Evolutionary conservation across 1,139 yeast species (phyloP).

Genomic region (Yamadazyma epiphylla): DNA sequence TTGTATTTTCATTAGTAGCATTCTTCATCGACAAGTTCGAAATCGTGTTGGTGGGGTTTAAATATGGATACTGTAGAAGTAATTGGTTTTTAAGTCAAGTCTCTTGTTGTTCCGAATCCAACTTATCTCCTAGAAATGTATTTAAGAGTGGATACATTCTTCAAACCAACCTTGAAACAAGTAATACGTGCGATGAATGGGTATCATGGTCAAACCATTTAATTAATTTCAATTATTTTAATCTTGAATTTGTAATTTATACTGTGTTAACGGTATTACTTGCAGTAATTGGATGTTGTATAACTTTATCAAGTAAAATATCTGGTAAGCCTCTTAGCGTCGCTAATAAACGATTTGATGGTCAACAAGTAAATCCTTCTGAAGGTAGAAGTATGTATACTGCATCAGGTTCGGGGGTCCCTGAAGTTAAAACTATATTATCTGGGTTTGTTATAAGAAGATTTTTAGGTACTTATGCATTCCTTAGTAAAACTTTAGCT

Average conservation of each 20-base stretch:
- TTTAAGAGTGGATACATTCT: conserved; percentile 21
- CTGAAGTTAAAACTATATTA: conserved; percentile 56
- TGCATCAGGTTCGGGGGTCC: conserved; percentile 64
- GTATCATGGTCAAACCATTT: conserved; percentile 41
- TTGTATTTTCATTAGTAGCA: conserved; percentile 49
- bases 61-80: conserved; percentile 50
- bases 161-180: conserved; percentile 6
- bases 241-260: conserved; percentile 37
- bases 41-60: conserved; percentile 48
- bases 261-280: conserved; percentile 36
- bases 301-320: conserved; percentile 49
- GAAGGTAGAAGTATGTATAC: conserved; percentile 41
- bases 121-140: conserved; percentile 11
- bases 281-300: conserved; percentile 44
- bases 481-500: conserved; percentile 48
- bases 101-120: conserved; percentile 31
- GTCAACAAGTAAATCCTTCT: conserved; percentile 1
- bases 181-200: conserved; percentile 37
- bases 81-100: conserved; percentile 46
- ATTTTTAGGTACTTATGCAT: conserved; percentile 53
- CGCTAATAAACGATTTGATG: neutral
- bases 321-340: conserved; percentile 13
- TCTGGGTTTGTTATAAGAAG: conserved; percentile 55
- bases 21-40: conserved; percentile 51
- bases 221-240: conserved; percentile 21